phyloP scores from a whole-genome alignment of 306 rosid genomes.

The Cucurbita ficifolia region DNA sequence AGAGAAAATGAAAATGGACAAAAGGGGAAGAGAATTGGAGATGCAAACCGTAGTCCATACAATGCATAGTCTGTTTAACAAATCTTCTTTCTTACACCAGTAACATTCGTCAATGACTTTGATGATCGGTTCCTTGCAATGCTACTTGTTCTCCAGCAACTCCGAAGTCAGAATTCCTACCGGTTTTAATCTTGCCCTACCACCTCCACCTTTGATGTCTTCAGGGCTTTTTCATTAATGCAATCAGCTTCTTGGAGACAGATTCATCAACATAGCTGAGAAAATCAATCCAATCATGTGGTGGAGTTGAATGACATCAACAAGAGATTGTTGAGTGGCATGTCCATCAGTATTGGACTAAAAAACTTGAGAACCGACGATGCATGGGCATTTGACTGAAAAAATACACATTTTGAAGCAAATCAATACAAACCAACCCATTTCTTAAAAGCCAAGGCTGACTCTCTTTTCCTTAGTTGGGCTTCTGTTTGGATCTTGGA shows the following conservation, averaged over 20 bases:
- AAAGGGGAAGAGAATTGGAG: neutral
- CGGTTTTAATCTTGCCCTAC: neutral
- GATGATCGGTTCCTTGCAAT: neutral
- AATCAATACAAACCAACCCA: constrained; percentile 66
- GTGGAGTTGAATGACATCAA: neutral
- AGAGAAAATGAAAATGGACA: neutral
- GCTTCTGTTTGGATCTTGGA: constrained; percentile 64
- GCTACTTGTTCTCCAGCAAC: neutral
- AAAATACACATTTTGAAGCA: neutral
- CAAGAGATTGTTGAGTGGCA: neutral
- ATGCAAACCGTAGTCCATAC: neutral
- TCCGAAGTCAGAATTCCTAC: neutral
- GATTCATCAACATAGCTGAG: neutral
- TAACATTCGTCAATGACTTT: constrained; percentile 8
- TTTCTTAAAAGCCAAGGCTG: constrained; percentile 49
- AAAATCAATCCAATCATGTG: neutral
- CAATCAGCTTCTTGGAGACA: neutral
- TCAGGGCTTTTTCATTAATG: neutral
- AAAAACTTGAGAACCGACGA: neutral
- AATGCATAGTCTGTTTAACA: neutral
- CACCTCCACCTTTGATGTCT: neutral
- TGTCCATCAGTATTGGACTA: neutral
- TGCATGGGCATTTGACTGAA: neutral
- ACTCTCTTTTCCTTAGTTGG: constrained; percentile 65
- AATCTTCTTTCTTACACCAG: constrained; percentile 6